Evolutionary conservation across 1,139 yeast genomes (phyloP), one percentile per base, ranked within the genome.

Genomic region (Nakaseomyces glabratus): DNA sequence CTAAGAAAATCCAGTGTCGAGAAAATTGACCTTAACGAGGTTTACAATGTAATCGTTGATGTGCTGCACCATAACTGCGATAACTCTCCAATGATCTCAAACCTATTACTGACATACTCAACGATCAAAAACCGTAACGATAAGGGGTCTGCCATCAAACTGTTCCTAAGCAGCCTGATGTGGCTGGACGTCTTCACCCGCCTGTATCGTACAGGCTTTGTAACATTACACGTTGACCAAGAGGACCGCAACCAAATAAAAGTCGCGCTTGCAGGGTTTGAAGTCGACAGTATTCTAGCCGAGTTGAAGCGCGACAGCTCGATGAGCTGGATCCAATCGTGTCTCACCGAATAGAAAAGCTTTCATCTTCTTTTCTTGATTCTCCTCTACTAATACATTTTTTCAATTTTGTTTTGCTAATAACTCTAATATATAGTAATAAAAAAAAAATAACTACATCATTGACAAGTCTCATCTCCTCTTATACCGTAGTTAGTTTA

Each of bases 171-270:
- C 14, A 26, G 21, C 12, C n/a, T 26, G 11, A 26, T 26, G 30
- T 26, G 30, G 30, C 30, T 26, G 8, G 30, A 26, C 30, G 30
- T 26, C 11, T 15, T 26, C 4, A 17, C 30, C 6, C 17, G 30
- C n/a, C 10, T 26, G 21, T 26, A 11, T 17, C 30, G 30, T n/a
- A 18, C 30, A 26, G 21, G 30, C 8, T 26, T 26, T 21, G 11
- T 26, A 6, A 26, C 30, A 17, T 15, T 26, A 11, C 30, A 26
- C 30, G 10, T 17, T 14, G 30, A 26, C 18, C 20, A 20, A 6
- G 6, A 6, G 10, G 18, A 26, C n/a, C 4, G 14, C 4, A 26
- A 26, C 15, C 30, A 26, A 11, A n/a, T 26, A 4, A 20, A 17
- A n/a, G 10, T 26, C 8, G 11, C 15, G 11, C 15, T 26, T 6